These are phyloP conservation scores for Erysimum pusillum DNA, from an alignment of 441 rosid genomes.

Conservation along the genomic window DNA sequence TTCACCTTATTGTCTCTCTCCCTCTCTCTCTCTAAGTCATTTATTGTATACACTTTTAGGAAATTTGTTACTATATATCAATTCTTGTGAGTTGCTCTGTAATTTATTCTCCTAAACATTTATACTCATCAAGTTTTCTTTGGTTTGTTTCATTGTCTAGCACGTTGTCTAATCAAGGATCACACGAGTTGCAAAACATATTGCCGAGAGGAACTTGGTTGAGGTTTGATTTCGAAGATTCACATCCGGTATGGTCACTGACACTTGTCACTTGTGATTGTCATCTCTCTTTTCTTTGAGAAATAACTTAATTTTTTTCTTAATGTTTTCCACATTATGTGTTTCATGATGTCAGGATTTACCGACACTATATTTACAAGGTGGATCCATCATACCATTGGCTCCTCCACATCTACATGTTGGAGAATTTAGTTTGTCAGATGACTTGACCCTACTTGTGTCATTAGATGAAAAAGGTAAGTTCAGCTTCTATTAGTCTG, in stretches of 20 bases:
- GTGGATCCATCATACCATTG: conserved; percentile 84
- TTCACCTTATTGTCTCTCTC: neutral
- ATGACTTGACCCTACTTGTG: conserved; percentile 82
- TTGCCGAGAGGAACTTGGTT: conserved; percentile 87
- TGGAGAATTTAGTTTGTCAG: conserved; percentile 68
- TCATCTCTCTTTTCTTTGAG: neutral
- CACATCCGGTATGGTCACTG: conserved; percentile 85
- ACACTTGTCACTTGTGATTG: neutral
- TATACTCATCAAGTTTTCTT: conserved; percentile 23
- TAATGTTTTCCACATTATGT: conserved; percentile 10
- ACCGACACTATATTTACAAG: conserved; percentile 86
- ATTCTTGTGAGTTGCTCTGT: too few relatives aligned
- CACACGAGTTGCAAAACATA: conserved; percentile 55
- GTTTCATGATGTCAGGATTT: conserved; percentile 69
- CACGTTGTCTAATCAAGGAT: conserved; percentile 59
- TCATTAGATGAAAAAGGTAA: conserved; percentile 93
- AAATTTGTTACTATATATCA: too few relatives aligned
- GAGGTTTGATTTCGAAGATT: conserved; percentile 86
- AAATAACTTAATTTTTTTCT: conserved; percentile 4
- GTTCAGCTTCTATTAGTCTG: conserved; percentile 10
- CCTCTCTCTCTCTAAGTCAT: neutral
- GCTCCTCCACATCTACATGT: conserved; percentile 81
- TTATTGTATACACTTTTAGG: neutral
- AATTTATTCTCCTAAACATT: too few relatives aligned
- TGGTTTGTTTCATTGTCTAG: conserved; percentile 50